Percentiles rank a stretch among this genome's conserved stretches.
Conservation (phyloP, 139 green algal species). For the Ulvella scutata region DNA sequence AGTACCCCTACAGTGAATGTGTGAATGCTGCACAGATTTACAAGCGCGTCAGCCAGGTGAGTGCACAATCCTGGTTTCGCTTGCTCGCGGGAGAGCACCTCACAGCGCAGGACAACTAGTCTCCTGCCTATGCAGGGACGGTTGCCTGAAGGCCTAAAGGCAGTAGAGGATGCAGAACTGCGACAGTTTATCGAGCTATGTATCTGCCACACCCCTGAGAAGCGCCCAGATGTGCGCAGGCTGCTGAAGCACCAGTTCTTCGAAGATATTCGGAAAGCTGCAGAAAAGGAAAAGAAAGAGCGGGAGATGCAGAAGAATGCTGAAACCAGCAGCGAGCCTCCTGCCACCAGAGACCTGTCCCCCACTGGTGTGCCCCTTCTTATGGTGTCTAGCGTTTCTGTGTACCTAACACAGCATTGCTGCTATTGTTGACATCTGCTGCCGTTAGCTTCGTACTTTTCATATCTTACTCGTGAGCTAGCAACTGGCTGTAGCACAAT, state of each 20-base stretch:
- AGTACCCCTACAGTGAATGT: constrained; percentile 97
- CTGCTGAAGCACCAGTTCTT: constrained; percentile 91
- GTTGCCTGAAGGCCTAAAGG: constrained; percentile 56
- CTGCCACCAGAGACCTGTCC: too few relatives aligned
- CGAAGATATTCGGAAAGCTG: constrained; percentile 34
- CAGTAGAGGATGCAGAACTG: constrained; percentile 60
- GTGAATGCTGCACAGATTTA: constrained; percentile 97
- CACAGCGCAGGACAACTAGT: neutral
- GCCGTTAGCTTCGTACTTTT: too few relatives aligned
- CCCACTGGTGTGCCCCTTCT: too few relatives aligned
- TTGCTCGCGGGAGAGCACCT: neutral
- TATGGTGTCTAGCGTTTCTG: too few relatives aligned
- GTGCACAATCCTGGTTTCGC: neutral
- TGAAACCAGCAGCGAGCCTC: constrained; percentile 7
- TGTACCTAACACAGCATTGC: too few relatives aligned
- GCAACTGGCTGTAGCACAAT: too few relatives aligned
- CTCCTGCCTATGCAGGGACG: constrained; percentile 42
- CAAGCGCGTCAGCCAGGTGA: constrained; percentile 83
- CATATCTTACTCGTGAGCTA: too few relatives aligned
- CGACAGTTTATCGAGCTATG: constrained; percentile 81
- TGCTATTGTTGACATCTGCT: too few relatives aligned
- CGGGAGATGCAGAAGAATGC: constrained; percentile 7
- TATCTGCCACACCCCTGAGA: constrained; percentile 43
- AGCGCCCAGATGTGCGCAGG: constrained; percentile 59
- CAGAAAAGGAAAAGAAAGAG: constrained; percentile 5